Conservation (phyloP, 2,329 filamentous ascomycete genomes). For the Cladosporium sp. region DNA sequence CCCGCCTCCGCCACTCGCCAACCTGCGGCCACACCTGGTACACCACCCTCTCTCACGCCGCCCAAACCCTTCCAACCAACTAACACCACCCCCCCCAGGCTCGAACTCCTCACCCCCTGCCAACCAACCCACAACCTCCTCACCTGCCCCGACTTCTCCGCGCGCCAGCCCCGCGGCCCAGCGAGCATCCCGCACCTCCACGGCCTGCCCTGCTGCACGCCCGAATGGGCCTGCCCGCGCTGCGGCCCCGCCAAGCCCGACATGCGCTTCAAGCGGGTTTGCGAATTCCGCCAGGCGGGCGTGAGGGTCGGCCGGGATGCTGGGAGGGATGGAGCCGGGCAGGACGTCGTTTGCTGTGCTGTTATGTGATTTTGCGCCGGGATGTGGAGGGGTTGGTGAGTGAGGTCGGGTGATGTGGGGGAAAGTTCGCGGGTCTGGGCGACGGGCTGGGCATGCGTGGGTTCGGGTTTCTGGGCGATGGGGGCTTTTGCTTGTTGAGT, state of each 20-base stretch:
- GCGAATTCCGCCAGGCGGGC: slow-evolving; percentile 22
- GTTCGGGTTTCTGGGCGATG: too few species aligned
- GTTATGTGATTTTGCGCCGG: slow-evolving; percentile 12
- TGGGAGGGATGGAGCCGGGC: slow-evolving; percentile 16
- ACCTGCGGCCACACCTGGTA: slow-evolving; percentile 45
- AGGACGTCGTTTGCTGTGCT: slow-evolving; percentile 20
- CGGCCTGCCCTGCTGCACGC: slow-evolving; percentile 16
- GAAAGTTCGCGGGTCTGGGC: too few species aligned
- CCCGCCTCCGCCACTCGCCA: slow-evolving; percentile 39
- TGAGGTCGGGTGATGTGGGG: too few species aligned
- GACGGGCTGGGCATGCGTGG: too few species aligned
- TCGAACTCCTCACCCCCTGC: slow-evolving; percentile 42
- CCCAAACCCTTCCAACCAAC: background rate
- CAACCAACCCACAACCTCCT: slow-evolving; percentile 34
- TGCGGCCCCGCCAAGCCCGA: slow-evolving; percentile 25
- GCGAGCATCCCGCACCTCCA: slow-evolving; percentile 19
- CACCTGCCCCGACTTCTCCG: slow-evolving; percentile 34
- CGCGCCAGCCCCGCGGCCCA: slow-evolving; percentile 19
- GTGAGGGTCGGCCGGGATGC: slow-evolving; percentile 22
- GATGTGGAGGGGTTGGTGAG: too few species aligned
- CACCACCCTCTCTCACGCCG: background rate
- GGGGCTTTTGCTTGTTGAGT: too few species aligned
- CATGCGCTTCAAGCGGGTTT: slow-evolving; percentile 20
- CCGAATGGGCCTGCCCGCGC: slow-evolving; percentile 20
- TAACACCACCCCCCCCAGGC: slow-evolving; percentile 15